These are phyloP conservation scores for Claviceps sp. DNA, from an alignment of 2,329 filamentous ascomycete species.

Conservation along the genomic window DNA sequence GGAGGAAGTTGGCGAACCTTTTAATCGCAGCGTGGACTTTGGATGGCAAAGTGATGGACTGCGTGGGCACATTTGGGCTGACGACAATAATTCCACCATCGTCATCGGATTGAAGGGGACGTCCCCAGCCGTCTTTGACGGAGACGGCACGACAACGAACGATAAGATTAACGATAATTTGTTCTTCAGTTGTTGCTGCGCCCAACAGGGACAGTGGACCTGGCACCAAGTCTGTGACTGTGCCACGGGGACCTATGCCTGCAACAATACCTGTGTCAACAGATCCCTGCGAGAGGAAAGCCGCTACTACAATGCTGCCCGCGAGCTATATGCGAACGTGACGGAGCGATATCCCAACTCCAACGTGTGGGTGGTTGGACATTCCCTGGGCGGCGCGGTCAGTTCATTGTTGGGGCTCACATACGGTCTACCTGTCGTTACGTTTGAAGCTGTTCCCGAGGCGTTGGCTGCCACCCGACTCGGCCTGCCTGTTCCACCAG, in stretches of 20 bases:
- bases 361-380: slow-evolving; percentile 79
- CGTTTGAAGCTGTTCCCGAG: slow-evolving; percentile 87
- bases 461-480: slow-evolving; percentile 74
- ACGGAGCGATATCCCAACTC: slow-evolving; percentile 76
- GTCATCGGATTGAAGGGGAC: slow-evolving; percentile 92
- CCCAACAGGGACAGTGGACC: slow-evolving; percentile 76
- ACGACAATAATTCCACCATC: slow-evolving; percentile 72
- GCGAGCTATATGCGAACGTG: slow-evolving; percentile 85
- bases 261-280: slow-evolving; percentile 81
- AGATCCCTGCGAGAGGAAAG: slow-evolving; percentile 68
- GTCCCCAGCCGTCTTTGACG: slow-evolving; percentile 81
- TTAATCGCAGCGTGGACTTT: slow-evolving; percentile 80
- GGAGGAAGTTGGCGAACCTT: slow-evolving; percentile 65
- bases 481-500: slow-evolving; percentile 74
- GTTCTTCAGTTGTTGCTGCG: slow-evolving; percentile 96
- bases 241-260: slow-evolving; percentile 72
- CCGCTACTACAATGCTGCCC: slow-evolving; percentile 78
- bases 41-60: slow-evolving; percentile 86
- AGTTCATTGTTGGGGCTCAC: slow-evolving; percentile 81
- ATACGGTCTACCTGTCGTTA: slow-evolving; percentile 80
- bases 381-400: slow-evolving; percentile 84
- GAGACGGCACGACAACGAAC: slow-evolving; percentile 91
- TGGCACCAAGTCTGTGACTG: slow-evolving; percentile 93
- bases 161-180: slow-evolving; percentile 98
- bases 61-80: slow-evolving; percentile 82